Conservation (phyloP, 139 green algal species). For the Haematococcus lacustris region DNA sequence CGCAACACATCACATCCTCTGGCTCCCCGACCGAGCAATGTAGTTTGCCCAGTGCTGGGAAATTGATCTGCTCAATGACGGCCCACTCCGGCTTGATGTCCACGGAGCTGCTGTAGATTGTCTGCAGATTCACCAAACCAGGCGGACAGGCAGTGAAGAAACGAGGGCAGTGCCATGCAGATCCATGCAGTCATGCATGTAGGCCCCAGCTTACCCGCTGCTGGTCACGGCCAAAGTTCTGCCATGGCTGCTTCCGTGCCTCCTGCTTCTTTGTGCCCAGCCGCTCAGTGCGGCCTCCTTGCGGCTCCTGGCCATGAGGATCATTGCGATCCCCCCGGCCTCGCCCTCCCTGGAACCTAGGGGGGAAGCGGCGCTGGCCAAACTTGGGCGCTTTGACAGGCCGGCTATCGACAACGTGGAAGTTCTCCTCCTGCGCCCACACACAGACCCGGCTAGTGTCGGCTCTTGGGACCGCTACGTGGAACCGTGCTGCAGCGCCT, state of each 20-base stretch:
- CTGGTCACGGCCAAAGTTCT: conserved; percentile 37
- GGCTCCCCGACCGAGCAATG: conserved; percentile 43
- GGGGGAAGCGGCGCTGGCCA: conserved; percentile 49
- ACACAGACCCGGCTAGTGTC: no score
- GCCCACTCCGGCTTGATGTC: conserved; percentile 77
- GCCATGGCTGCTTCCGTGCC: conserved; percentile 19
- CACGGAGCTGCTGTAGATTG: conserved; percentile 10
- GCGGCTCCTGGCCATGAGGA: no score
- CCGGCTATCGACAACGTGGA: conserved; percentile 93
- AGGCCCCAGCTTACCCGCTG: conserved; percentile 26
- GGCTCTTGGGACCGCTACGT: not conserved
- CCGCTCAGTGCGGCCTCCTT: no score
- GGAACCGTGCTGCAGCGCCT: not conserved
- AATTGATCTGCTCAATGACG: conserved; percentile 88
- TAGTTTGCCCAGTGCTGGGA: conserved; percentile 79
- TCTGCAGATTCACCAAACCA: no score
- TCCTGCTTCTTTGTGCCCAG: conserved; percentile 28
- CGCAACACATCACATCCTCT: conserved; percentile 37
- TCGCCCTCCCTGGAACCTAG: conserved; percentile 28
- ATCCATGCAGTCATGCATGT: no score
- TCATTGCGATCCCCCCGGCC: conserved; percentile 39
- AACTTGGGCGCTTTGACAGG: conserved; percentile 59
- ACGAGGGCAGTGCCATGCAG: no score
- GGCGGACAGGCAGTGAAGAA: no score
- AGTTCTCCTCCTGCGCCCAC: conserved; percentile 87